phyloP scores from a whole-genome alignment of 352 stramenopile species.

The Globisporangium recalcitrans region DNA sequence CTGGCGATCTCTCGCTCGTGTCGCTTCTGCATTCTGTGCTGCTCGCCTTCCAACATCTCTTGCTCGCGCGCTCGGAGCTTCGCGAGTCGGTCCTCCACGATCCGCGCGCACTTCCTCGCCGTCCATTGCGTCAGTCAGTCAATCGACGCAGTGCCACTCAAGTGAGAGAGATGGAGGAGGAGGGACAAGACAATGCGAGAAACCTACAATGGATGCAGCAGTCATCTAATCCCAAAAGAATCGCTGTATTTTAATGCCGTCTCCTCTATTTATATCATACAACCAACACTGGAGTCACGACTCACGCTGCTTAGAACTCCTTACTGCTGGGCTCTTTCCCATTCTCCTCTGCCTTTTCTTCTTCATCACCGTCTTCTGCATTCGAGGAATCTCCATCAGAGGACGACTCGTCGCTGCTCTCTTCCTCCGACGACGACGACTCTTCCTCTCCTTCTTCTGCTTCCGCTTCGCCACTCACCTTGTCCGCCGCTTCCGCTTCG shows the following conservation, averaged over 20 bases:
- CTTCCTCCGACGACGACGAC: slow-evolving; percentile 10
- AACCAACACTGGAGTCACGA: not conserved
- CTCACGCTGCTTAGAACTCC: not conserved
- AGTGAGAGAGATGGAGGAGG: not conserved
- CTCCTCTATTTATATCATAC: slow-evolving; percentile 15
- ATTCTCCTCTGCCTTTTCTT: slow-evolving; percentile 21
- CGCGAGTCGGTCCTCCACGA: slow-evolving; percentile 43
- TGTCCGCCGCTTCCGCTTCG: slow-evolving; percentile 26
- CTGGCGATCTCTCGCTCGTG: slow-evolving; percentile 37
- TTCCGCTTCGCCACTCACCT: not conserved
- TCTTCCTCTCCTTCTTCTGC: not conserved
- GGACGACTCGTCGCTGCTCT: slow-evolving; percentile 15
- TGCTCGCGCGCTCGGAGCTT: slow-evolving; percentile 45
- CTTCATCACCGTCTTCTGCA: slow-evolving; percentile 21
- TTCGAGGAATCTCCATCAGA: slow-evolving; percentile 16
- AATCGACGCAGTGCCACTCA: not conserved
- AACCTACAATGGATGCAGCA: too few species aligned
- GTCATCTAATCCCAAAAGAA: not conserved
- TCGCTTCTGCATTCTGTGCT: slow-evolving; percentile 29
- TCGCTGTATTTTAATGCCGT: slow-evolving; percentile 8
- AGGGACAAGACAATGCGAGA: not conserved
- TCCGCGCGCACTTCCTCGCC: slow-evolving; percentile 24
- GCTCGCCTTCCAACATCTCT: slow-evolving; percentile 33
- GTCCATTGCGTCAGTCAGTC: slow-evolving; percentile 10
- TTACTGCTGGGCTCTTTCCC: not conserved